Conservation (phyloP, 257 asterid genomes). For the Solanum megistacrolobum region DNA sequence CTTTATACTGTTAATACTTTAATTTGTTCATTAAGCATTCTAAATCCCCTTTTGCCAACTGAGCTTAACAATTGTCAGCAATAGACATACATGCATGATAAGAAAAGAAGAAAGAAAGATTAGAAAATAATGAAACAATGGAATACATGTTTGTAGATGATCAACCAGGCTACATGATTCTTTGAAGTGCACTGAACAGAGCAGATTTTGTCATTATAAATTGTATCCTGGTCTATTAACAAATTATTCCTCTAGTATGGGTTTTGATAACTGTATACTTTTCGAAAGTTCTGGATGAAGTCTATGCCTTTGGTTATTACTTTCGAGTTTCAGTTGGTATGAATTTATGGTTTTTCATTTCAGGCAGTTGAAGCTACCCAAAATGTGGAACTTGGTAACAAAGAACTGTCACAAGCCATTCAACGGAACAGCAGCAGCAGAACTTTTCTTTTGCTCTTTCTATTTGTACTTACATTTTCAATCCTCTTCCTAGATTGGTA, state of each 20-base stretch:
- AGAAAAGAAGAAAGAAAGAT: not conserved
- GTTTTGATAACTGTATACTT: not conserved
- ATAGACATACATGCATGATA: not conserved
- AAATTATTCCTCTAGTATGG: not conserved
- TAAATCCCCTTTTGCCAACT: not conserved
- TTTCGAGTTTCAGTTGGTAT: not conserved
- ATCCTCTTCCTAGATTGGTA: conserved; percentile 91
- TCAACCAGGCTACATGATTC: not conserved
- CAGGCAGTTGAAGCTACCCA: conserved; percentile 91
- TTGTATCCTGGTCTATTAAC: not conserved
- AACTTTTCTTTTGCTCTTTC: conserved; percentile 76
- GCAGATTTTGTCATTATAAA: not conserved
- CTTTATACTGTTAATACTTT: not conserved
- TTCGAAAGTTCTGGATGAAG: not conserved
- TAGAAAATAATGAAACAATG: not conserved
- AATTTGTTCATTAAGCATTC: not conserved
- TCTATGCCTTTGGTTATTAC: not conserved
- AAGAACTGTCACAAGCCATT: conserved; percentile 76
- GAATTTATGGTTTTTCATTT: not conserved
- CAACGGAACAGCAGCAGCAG: conserved; percentile 80
- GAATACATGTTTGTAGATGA: not conserved
- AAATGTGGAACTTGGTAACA: conserved; percentile 84
- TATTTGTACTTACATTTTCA: conserved; percentile 69
- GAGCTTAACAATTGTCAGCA: not conserved
- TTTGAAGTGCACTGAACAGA: not conserved